A percentile compares a stretch with the other conserved stretches of the same genome.
phyloP scores from a whole-genome alignment of 2,329 filamentous ascomycete species.

The Colletotrichum kahawae region DNA sequence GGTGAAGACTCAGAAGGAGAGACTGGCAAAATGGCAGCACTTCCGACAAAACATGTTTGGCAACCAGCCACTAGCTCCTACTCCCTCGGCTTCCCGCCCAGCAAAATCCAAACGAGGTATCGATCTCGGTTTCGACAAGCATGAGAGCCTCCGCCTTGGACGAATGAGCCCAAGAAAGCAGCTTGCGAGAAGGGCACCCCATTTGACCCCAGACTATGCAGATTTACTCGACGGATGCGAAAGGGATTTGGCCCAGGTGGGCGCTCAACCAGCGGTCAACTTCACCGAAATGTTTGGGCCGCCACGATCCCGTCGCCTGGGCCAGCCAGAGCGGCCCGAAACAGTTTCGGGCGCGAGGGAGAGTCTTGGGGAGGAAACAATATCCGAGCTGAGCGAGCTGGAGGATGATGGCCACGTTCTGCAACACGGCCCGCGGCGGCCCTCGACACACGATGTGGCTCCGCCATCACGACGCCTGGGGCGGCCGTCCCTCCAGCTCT shows the following conservation, averaged over 20 bases:
- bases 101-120: conserved; percentile 44
- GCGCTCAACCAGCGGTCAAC: conserved; percentile 25
- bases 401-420: conserved; percentile 46
- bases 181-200: conserved; percentile 14
- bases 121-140: conserved; percentile 59
- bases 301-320: neutral
- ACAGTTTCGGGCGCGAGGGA: conserved; percentile 5
- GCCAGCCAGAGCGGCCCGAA: conserved; percentile 12
- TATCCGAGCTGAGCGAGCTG: conserved; percentile 59
- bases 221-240: conserved; percentile 47
- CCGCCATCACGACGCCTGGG: neutral
- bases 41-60: conserved; percentile 60
- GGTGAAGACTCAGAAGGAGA: conserved; percentile 68
- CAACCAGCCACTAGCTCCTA: conserved; percentile 24
- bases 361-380: conserved; percentile 33
- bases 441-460: neutral
- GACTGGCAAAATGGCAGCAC: conserved; percentile 76
- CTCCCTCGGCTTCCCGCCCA: conserved; percentile 27
- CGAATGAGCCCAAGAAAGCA: conserved; percentile 34
- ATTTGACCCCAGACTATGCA: conserved; percentile 47
- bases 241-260: conserved; percentile 40
- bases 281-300: conserved; percentile 24
- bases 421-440: neutral
- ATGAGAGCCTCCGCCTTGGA: conserved; percentile 53
- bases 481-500: neutral